Evolutionary conservation across 371 early-diverging fungal genomes (phyloP).

Genomic region (Haplosporangium sp.): DNA sequence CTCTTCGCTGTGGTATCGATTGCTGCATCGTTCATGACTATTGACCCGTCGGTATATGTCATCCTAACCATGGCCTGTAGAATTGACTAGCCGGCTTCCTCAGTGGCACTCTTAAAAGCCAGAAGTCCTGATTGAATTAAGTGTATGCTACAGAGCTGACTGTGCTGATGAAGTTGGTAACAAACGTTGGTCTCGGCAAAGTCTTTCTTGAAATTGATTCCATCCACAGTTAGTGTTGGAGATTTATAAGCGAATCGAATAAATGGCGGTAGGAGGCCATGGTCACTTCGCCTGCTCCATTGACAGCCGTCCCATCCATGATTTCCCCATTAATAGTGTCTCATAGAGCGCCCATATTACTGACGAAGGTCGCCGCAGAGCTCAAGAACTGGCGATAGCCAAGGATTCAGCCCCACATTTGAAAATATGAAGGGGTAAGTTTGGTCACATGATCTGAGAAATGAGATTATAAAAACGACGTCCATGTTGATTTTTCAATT

Average conservation of each 20-base stretch:
- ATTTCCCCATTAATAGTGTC: slow-evolving; percentile 36
- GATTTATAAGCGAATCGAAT: too few species aligned
- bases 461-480: too few species aligned
- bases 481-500: too few species aligned
- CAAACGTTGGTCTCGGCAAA: slow-evolving; percentile 72
- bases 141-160: slow-evolving; percentile 78
- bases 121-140: slow-evolving; percentile 75
- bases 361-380: slow-evolving; percentile 42
- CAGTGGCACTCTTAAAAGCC: slow-evolving; percentile 85
- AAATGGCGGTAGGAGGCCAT: neutral
- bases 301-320: slow-evolving; percentile 15
- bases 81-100: slow-evolving; percentile 84
- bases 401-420: slow-evolving; percentile 50
- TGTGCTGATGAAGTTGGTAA: slow-evolving; percentile 84
- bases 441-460: too few species aligned
- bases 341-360: slow-evolving; percentile 40
- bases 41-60: slow-evolving; percentile 85
- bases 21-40: slow-evolving; percentile 75
- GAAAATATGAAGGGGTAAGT: too few species aligned
- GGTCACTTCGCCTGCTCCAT: neutral
- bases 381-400: slow-evolving; percentile 44
- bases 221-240: neutral
- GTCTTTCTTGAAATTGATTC: slow-evolving; percentile 12
- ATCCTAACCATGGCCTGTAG: slow-evolving; percentile 74
- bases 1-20: slow-evolving; percentile 80